Conservation (phyloP, 2,329 filamentous ascomycete genomes). For the Fusarium nanum region DNA sequence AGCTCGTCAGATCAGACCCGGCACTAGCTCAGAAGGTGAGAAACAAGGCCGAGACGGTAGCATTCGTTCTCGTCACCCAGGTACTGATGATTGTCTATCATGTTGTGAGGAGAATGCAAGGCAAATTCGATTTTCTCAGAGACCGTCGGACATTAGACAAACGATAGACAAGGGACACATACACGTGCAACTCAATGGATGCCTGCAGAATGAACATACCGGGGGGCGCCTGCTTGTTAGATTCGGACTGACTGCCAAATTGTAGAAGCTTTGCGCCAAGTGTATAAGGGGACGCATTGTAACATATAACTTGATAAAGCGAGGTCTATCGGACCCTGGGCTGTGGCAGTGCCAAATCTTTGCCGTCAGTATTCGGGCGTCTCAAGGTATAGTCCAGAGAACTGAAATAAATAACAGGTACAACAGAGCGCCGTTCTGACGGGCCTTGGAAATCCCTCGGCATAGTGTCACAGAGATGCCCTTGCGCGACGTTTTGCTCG, state of each 20-base stretch:
- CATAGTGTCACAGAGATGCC: not conserved
- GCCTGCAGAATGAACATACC: not conserved
- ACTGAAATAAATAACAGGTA: not conserved
- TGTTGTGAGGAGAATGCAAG: conserved; percentile 42
- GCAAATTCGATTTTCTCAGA: conserved; percentile 47
- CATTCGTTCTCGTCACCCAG: conserved; percentile 35
- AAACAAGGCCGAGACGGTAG: conserved; percentile 31
- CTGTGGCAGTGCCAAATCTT: not conserved
- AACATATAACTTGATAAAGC: not conserved
- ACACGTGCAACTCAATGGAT: not conserved
- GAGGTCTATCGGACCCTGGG: not conserved
- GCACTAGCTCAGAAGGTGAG: conserved; percentile 27
- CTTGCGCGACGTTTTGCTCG: not conserved
- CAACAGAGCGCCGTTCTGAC: not conserved
- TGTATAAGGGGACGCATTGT: not conserved
- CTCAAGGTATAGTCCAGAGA: not conserved
- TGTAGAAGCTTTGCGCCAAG: not conserved
- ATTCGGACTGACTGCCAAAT: not conserved
- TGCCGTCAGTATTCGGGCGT: not conserved
- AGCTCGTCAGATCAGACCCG: conserved; percentile 11
- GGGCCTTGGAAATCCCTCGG: not conserved
- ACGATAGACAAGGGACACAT: conserved; percentile 13
- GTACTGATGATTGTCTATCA: conserved; percentile 42
- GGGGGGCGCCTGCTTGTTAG: not conserved
- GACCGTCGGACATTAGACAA: conserved; percentile 35